Percentiles rank a stretch among this genome's conserved stretches.
These are phyloP conservation scores for Hortaea sp. DNA, from an alignment of 2,329 filamentous ascomycete genomes.

Conservation along the genomic window DNA sequence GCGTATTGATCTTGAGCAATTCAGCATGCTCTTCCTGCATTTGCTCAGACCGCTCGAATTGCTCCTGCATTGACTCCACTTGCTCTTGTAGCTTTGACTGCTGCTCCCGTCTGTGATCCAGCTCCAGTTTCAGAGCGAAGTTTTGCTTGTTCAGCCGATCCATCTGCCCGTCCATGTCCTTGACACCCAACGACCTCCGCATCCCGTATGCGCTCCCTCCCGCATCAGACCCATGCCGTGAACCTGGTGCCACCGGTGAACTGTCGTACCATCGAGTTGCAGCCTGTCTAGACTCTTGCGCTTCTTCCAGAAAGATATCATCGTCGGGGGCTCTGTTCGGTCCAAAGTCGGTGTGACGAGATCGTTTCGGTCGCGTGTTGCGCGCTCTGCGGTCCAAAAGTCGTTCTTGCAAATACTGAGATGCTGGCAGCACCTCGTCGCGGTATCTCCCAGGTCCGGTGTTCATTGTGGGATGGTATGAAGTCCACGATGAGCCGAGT, in stretches of 20 bases:
- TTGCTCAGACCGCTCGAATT: slow-evolving; percentile 32
- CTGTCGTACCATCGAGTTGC: slow-evolving; percentile 17
- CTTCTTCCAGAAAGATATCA: slow-evolving; percentile 27
- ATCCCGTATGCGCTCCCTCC: slow-evolving; percentile 12
- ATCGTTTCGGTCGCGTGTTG: slow-evolving; percentile 20
- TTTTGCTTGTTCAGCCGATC: slow-evolving; percentile 65
- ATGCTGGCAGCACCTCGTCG: slow-evolving; percentile 11
- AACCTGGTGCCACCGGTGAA: slow-evolving; percentile 13
- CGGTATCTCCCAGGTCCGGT: not conserved
- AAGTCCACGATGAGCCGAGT: too few relatives aligned
- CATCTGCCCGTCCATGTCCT: slow-evolving; percentile 60
- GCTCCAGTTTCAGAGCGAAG: slow-evolving; percentile 64
- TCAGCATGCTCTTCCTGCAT: slow-evolving; percentile 35
- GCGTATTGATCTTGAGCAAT: slow-evolving; percentile 48
- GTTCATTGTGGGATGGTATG: not conserved
- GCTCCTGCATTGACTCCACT: slow-evolving; percentile 45
- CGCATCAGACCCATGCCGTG: slow-evolving; percentile 7
- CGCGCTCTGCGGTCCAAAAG: slow-evolving; percentile 23
- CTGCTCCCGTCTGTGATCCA: slow-evolving; percentile 58
- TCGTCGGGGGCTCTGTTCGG: slow-evolving; percentile 21
- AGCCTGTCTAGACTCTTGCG: slow-evolving; percentile 12
- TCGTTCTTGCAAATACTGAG: slow-evolving; percentile 25
- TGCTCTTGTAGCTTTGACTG: slow-evolving; percentile 50
- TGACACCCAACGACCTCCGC: slow-evolving; percentile 42
- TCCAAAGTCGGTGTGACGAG: slow-evolving; percentile 25